Conservation (phyloP, 805 yeast genomes). For the Monosporozyma yasuniensis region DNA sequence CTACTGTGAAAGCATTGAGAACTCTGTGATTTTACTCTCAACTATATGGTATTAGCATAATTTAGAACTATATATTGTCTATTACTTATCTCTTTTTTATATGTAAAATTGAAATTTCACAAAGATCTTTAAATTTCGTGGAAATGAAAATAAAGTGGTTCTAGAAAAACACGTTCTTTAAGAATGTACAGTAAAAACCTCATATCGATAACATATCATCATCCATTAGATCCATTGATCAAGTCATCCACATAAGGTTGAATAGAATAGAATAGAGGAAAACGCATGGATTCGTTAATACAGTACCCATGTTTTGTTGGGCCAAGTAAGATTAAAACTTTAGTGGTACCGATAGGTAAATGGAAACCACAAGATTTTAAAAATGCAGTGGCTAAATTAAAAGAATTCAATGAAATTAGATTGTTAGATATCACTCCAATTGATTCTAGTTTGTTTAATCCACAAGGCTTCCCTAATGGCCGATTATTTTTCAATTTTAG, state of each 20-base stretch:
- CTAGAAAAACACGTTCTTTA: neutral
- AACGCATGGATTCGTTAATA: constrained; percentile 9
- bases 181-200: neutral
- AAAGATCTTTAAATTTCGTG: neutral
- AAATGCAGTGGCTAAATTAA: constrained; percentile 37
- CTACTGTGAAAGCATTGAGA: constrained; percentile 54
- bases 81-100: neutral
- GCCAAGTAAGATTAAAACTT: constrained; percentile 57
- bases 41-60: no score
- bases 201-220: neutral
- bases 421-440: constrained; percentile 69
- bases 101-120: neutral
- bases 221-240: neutral
- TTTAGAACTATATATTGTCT: neutral
- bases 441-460: constrained; percentile 55
- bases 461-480: constrained; percentile 80
- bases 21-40: no score
- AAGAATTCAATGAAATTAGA: constrained; percentile 51
- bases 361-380: constrained; percentile 34
- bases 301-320: constrained; percentile 33
- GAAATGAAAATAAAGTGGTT: neutral
- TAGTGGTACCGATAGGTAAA: constrained; percentile 58
- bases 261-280: no score
- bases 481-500: constrained; percentile 52
- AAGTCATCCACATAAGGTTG: no score